A percentile compares a stretch with the other conserved stretches of the same genome.
These are phyloP conservation scores for Starmera stellimalicola DNA, from an alignment of 1,139 yeast species.

Conservation along the genomic window DNA sequence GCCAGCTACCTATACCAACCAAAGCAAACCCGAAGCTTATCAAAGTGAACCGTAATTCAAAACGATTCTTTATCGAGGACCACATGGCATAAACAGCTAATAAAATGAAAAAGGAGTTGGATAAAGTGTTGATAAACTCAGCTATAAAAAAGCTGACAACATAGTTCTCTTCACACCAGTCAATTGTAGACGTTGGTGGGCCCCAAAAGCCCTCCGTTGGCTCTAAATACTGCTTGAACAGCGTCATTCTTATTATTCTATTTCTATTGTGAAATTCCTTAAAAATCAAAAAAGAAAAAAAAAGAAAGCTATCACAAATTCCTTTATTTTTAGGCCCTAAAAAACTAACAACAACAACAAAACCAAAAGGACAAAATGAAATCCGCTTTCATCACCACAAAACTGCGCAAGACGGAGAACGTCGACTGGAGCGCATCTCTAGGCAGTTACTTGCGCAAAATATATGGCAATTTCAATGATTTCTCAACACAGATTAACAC, in stretches of 20 bases:
- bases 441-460: constrained; percentile 44
- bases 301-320: too few species aligned
- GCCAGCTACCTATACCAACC: constrained; percentile 91
- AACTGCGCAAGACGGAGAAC: constrained; percentile 44
- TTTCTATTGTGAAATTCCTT: too few species aligned
- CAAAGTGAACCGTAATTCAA: constrained; percentile 62
- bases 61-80: constrained; percentile 48
- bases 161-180: constrained; percentile 96
- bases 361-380: constrained; percentile 7
- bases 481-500: constrained; percentile 46
- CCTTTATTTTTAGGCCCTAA: too few species aligned
- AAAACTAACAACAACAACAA: too few species aligned
- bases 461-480: constrained; percentile 56
- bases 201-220: constrained; percentile 22
- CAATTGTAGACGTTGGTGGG: constrained; percentile 53
- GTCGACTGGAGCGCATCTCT: constrained; percentile 64
- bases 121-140: constrained; percentile 76
- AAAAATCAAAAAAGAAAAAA: too few species aligned
- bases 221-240: constrained; percentile 1
- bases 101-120: constrained; percentile 59
- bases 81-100: constrained; percentile 60
- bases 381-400: constrained; percentile 16
- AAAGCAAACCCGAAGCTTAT: constrained; percentile 72
- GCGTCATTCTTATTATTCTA: too few species aligned
- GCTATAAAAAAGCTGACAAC: constrained; percentile 79